Evolutionary conservation across 2,329 filamentous ascomycete species (phyloP).

Genomic region (Elsinoe australis): DNA sequence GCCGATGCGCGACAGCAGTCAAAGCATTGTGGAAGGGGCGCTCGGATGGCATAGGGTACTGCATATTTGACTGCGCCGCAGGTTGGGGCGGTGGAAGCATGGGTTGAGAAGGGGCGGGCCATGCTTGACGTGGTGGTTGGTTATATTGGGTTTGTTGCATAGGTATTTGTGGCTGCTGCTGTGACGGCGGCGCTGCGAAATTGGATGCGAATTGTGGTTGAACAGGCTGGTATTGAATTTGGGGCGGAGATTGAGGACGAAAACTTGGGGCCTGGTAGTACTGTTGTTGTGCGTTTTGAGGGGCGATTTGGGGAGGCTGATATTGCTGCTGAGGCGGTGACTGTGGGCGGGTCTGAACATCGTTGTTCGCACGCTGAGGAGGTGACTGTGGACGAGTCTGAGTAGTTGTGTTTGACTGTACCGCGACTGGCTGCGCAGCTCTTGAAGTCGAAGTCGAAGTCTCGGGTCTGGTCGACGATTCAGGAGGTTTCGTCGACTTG

Average conservation of each 20-base stretch:
- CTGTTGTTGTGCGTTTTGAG: too few species aligned
- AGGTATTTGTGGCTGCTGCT: background rate
- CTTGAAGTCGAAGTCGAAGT: background rate
- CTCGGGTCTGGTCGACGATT: background rate
- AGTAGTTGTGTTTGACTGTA: background rate
- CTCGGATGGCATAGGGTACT: background rate
- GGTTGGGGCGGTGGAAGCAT: background rate
- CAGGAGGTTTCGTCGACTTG: conserved; percentile 7
- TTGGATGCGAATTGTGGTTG: too few species aligned
- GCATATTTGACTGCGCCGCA: background rate
- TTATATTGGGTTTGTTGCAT: background rate
- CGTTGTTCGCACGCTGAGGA: too few species aligned
- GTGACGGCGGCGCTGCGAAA: background rate
- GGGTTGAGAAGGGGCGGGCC: conserved; percentile 1
- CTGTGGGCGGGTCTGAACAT: too few species aligned
- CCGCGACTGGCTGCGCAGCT: background rate
- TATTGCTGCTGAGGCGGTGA: too few species aligned
- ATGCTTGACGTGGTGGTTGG: background rate
- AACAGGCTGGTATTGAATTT: background rate
- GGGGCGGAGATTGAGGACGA: background rate
- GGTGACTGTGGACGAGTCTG: conserved; percentile 6
- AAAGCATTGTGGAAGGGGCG: conserved; percentile 8
- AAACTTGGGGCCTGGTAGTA: too few species aligned
- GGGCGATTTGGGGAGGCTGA: too few species aligned
- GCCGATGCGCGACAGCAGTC: conserved; percentile 7